Conservation (phyloP, 2,329 filamentous ascomycete genomes). For the Zelopaecilomyces penicillatus region DNA sequence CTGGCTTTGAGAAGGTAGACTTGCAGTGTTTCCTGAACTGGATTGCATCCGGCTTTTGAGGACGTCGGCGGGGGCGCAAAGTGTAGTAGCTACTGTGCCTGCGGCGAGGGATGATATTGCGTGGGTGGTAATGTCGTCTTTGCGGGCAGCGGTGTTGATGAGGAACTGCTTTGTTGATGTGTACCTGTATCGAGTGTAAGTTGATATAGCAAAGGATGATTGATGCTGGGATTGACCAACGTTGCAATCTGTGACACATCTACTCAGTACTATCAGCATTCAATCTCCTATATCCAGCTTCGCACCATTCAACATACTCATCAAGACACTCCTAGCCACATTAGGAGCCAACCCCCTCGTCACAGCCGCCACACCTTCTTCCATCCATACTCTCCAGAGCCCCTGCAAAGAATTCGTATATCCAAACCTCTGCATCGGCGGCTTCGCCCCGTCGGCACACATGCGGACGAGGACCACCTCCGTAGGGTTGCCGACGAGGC, state of each 20-base stretch:
- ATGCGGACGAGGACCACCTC: slow-evolving; percentile 37
- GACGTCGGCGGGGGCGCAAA: slow-evolving; percentile 37
- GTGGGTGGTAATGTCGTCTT: slow-evolving; percentile 33
- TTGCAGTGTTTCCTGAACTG: slow-evolving; percentile 18
- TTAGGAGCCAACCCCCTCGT: slow-evolving; percentile 31
- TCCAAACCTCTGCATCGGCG: slow-evolving; percentile 24
- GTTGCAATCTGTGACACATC: slow-evolving; percentile 37
- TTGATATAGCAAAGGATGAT: neutral
- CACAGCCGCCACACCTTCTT: slow-evolving; percentile 32
- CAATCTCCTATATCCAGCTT: too few relatives aligned
- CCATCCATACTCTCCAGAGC: slow-evolving; percentile 23
- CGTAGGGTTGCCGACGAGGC: slow-evolving; percentile 37
- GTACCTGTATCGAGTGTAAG: slow-evolving; percentile 18
- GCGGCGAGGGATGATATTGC: slow-evolving; percentile 30
- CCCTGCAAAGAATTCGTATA: slow-evolving; percentile 31
- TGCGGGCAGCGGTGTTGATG: slow-evolving; percentile 15
- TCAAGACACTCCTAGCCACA: slow-evolving; percentile 33
- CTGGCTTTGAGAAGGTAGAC: neutral
- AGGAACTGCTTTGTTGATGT: slow-evolving; percentile 26
- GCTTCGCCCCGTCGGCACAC: slow-evolving; percentile 37
- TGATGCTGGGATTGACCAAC: slow-evolving; percentile 15
- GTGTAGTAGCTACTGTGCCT: slow-evolving; percentile 37
- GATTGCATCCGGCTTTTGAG: slow-evolving; percentile 35
- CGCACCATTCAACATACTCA: slow-evolving; percentile 28
- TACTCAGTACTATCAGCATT: too few relatives aligned